These are phyloP conservation scores for Trichoderma brevicompactum DNA, from an alignment of 2,329 filamentous ascomycete genomes.

Conservation along the genomic window DNA sequence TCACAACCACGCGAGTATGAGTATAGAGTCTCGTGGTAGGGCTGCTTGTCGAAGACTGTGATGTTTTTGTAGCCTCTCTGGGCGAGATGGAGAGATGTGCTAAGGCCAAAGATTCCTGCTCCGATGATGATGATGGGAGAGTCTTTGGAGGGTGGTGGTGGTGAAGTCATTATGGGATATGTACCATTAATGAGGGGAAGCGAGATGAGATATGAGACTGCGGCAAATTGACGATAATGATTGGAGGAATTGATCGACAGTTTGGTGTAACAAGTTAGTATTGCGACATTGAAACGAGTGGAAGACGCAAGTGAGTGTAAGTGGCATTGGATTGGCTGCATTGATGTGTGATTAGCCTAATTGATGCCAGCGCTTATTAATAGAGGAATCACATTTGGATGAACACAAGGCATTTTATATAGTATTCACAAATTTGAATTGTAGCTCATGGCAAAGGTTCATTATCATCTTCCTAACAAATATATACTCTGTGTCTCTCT, in stretches of 20 bases:
- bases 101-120: constrained; percentile 43
- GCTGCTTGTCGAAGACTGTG: constrained; percentile 55
- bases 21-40: constrained; percentile 46
- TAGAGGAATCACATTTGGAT: too few species aligned
- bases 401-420: background rate
- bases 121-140: constrained; percentile 35
- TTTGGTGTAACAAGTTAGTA: background rate
- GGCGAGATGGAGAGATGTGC: constrained; percentile 42
- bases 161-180: background rate
- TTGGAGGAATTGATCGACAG: background rate
- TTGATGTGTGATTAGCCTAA: background rate
- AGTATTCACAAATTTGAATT: background rate
- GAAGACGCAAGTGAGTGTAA: background rate
- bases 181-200: background rate
- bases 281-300: background rate
- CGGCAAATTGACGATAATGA: background rate
- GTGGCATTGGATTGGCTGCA: background rate
- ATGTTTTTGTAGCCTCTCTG: constrained; percentile 51
- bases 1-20: constrained; percentile 48
- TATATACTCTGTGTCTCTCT: background rate
- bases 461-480: background rate
- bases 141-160: background rate
- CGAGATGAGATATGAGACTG: background rate
- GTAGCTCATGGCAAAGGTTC: background rate
- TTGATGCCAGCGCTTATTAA: too few species aligned